A percentile compares a stretch with the other conserved stretches of the same genome.
Conservation (phyloP, 2,329 filamentous ascomycete species). For the Ophiocordyceps unilateralis region DNA sequence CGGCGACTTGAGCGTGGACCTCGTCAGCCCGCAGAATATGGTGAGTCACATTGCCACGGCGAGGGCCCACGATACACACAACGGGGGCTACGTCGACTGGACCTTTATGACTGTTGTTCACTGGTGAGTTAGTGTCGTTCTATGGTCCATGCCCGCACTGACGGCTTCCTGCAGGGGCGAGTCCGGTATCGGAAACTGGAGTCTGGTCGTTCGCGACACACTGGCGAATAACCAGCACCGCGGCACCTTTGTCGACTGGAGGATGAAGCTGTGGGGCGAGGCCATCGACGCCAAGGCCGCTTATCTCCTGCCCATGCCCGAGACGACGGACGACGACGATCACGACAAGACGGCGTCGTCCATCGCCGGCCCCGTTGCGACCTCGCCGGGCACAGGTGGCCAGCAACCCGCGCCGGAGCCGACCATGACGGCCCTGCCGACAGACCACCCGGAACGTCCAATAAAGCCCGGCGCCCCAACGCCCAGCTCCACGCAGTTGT, state of each 20-base stretch:
- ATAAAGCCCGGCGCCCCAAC: constrained; percentile 21
- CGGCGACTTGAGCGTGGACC: constrained; percentile 82
- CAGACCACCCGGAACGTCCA: constrained; percentile 49
- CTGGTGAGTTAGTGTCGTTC: constrained; percentile 41
- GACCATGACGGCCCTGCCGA: constrained; percentile 28
- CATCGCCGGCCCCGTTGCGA: constrained; percentile 9
- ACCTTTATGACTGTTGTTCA: constrained; percentile 98
- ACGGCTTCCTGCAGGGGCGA: constrained; percentile 57
- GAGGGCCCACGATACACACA: constrained; percentile 49
- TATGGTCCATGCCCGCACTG: background rate
- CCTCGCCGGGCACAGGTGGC: constrained; percentile 23
- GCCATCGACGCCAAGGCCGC: constrained; percentile 60
- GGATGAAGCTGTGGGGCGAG: constrained; percentile 87
- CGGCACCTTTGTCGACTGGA: constrained; percentile 80
- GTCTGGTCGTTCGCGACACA: constrained; percentile 73
- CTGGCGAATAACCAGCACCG: constrained; percentile 56
- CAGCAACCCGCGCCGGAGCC: constrained; percentile 18
- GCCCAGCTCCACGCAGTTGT: background rate
- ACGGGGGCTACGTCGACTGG: constrained; percentile 75
- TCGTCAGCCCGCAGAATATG: constrained; percentile 68
- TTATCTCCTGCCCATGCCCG: constrained; percentile 61
- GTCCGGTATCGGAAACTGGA: constrained; percentile 75
- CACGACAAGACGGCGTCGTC: constrained; percentile 51
- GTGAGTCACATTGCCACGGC: constrained; percentile 69
- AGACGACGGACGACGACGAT: constrained; percentile 67